These are phyloP conservation scores for Cenococcum geophilum DNA, from an alignment of 495 filamentous ascomycete species.

Conservation along the genomic window DNA sequence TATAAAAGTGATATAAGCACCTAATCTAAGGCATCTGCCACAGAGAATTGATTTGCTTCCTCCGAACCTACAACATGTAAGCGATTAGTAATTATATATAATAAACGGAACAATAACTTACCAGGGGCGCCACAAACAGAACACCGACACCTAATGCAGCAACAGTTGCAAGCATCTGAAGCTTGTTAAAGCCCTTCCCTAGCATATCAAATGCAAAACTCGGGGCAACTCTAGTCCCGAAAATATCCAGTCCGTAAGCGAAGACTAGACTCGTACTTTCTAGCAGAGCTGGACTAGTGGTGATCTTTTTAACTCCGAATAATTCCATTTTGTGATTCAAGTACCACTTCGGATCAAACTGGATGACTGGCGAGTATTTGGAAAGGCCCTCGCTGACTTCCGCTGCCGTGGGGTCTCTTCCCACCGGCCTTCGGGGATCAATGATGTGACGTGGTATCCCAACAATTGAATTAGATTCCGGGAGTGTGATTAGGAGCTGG, in stretches of 20 bases:
- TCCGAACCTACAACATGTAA: slow-evolving; percentile 39
- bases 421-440: slow-evolving; percentile 83
- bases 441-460: slow-evolving; percentile 71
- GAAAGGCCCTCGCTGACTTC: slow-evolving; percentile 82
- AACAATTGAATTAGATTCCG: slow-evolving; percentile 62
- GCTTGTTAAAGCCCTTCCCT: slow-evolving; percentile 85
- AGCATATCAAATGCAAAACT: slow-evolving; percentile 86
- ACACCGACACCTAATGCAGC: slow-evolving; percentile 69
- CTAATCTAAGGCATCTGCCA: slow-evolving; percentile 37
- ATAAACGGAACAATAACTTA: slow-evolving; percentile 40
- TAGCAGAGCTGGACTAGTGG: slow-evolving; percentile 68
- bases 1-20: neutral
- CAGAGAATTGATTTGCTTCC: slow-evolving; percentile 49
- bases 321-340: slow-evolving; percentile 81
- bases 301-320: slow-evolving; percentile 62
- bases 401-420: slow-evolving; percentile 68
- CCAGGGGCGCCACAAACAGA: slow-evolving; percentile 73
- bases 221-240: slow-evolving; percentile 75
- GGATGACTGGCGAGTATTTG: slow-evolving; percentile 65
- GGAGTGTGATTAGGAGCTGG: slow-evolving; percentile 70
- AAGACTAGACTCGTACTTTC: slow-evolving; percentile 92
- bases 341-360: slow-evolving; percentile 76
- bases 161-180: slow-evolving; percentile 77
- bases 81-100: slow-evolving; percentile 2
- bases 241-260: slow-evolving; percentile 84